Percentiles rank a stretch among this genome's conserved stretches.
Evolutionary conservation across 1,284 basidiomycete species (phyloP).

Genomic region (Tylopilus sp.): DNA sequence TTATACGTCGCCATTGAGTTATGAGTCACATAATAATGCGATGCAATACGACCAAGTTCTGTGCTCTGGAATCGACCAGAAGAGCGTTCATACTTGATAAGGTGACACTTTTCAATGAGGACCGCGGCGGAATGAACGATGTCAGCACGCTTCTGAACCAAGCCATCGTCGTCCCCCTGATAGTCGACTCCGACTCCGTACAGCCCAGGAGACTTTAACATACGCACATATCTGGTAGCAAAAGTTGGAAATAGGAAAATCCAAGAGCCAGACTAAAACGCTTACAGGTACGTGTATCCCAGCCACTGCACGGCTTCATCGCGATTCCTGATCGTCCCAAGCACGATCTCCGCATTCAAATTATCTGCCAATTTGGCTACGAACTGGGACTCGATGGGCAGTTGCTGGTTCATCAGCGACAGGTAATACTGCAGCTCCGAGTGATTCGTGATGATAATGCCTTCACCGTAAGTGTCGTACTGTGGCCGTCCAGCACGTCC

Average conservation of each 20-base stretch:
- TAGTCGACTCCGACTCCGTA: constrained; percentile 93
- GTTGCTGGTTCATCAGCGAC: constrained; percentile 89
- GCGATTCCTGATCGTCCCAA: constrained; percentile 92
- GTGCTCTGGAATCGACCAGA: constrained; percentile 89
- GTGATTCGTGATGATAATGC: constrained; percentile 98
- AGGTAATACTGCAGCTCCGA: constrained; percentile 96
- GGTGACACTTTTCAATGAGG: constrained; percentile 89
- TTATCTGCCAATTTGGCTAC: constrained; percentile 93
- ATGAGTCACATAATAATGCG: constrained; percentile 96
- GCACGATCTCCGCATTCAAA: constrained; percentile 95
- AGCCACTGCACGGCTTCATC: constrained; percentile 99
- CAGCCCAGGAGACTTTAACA: constrained; percentile 86
- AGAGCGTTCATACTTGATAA: constrained; percentile 91
- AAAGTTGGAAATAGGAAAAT: constrained; percentile 9
- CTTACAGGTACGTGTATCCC: constrained; percentile 90
- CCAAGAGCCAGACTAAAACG: constrained; percentile 15
- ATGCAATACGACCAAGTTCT: constrained; percentile 92
- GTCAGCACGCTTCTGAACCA: constrained; percentile 94
- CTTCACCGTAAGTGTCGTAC: constrained; percentile 96
- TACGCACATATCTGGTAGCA: constrained; percentile 79
- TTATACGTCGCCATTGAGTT: constrained; percentile 97
- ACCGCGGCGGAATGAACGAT: constrained; percentile 94
- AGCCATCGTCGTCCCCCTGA: constrained; percentile 76
- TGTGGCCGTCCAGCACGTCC: constrained; percentile 97
- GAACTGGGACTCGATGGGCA: constrained; percentile 97